Evolutionary conservation across 169 alveolate species (phyloP), one percentile per base, ranked within the genome.

Genomic region (Plasmodium reichenowi): DNA sequence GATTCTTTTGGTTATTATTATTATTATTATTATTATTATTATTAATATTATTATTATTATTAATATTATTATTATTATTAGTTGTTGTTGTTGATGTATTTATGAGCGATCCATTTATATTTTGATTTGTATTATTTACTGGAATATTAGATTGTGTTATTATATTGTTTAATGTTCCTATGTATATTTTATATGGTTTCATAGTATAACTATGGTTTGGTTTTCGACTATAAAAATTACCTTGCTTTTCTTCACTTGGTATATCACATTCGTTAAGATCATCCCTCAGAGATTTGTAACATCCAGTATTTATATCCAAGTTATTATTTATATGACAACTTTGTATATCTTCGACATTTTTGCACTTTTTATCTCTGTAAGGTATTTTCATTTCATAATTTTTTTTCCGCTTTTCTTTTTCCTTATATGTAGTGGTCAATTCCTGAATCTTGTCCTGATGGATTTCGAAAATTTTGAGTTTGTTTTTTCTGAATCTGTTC

Each of bases 161-260:
- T 22, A 24, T 17, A 43, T 32, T 76, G 68, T 24, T 62, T 12
- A 83, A n/a, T 0, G 91, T 0, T 24, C 70, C 91, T 56, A 83
- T 58, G 54, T 73, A 70, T 20, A 83, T 83, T 54, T 43, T 83
- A 60, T 83, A 83, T 22, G 91, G 91, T 17, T 83, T 83, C 80
- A 83, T 83, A 8, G 91, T 83, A 47, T 54, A 58, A 43, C 91
- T 83, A 22, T 83, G 91, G 0, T 67, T 83, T 4, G 68, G 15
- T 15, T 59, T 83, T 47, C 91, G 54, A 47, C 9, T 68, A 29
- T 15, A 83, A 10, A n/a, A 17, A 38, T 38, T 5, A 7, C 2
- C 6, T 38, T 5, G 47, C 0, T 38, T 38, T 8, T 38, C 22
- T 4, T 45, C 43, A 59, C 2, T 2, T 10, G 0, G n/a, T 7